Conservation (phyloP, 2,329 filamentous ascomycete genomes). For the Penicillium sp. region DNA sequence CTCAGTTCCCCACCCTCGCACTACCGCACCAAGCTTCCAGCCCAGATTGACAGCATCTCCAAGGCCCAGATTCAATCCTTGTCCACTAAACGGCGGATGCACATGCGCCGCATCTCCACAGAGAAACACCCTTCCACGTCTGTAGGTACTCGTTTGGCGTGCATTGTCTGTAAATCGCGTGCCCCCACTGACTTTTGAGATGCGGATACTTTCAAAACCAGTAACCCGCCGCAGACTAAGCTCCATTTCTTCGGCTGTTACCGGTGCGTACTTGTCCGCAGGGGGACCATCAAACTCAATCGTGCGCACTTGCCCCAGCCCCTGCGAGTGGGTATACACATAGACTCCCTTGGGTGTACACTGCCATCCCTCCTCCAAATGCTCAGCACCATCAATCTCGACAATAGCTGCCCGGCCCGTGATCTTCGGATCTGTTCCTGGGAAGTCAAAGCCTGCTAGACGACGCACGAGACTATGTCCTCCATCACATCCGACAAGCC, state of each 20-base stretch:
- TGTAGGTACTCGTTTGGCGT: slow-evolving; percentile 6
- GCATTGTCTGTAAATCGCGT: slow-evolving; percentile 10
- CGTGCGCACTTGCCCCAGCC: slow-evolving; percentile 2
- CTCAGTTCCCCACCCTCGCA: slow-evolving; percentile 40
- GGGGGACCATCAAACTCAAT: slow-evolving; percentile 11
- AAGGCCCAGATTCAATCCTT: slow-evolving; percentile 39
- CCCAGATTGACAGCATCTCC: slow-evolving; percentile 60
- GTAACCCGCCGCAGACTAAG: slow-evolving; percentile 18
- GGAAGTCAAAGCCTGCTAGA: slow-evolving; percentile 39
- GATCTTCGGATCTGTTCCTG: slow-evolving; percentile 39
- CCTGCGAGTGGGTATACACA: not conserved
- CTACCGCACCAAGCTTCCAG: slow-evolving; percentile 55
- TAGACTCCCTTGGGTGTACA: slow-evolving; percentile 6
- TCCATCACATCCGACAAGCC: slow-evolving; percentile 49
- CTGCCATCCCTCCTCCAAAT: slow-evolving; percentile 1
- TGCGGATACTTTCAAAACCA: slow-evolving; percentile 10
- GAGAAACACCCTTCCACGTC: slow-evolving; percentile 20
- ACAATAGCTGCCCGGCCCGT: slow-evolving; percentile 38
- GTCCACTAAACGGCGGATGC: slow-evolving; percentile 19
- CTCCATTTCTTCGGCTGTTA: slow-evolving; percentile 17
- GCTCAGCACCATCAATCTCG: slow-evolving; percentile 32
- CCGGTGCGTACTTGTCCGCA: slow-evolving; percentile 1
- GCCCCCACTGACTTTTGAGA: not conserved
- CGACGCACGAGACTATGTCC: slow-evolving; percentile 43
- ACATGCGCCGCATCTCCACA: slow-evolving; percentile 21